Base-by-base conservation (phyloP, 306 rosid species). In the Medicago arabica region DNA sequence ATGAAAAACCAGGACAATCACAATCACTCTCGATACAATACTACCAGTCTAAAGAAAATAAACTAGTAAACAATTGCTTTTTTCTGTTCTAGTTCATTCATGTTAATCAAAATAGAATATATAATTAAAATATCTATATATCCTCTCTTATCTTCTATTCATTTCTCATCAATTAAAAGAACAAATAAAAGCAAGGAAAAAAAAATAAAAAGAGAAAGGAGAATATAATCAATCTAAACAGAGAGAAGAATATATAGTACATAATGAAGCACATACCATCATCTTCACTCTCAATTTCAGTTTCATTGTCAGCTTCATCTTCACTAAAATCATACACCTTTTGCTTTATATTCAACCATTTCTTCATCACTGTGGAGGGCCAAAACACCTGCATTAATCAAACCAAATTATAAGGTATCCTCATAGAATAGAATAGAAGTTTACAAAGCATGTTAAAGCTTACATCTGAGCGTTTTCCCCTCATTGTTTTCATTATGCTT, bases 341-440 rank as follows among this genome's bases (percentile, higher is more conserved):
- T 7, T 93, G 93, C 96, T 88, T 91, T 74, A 94, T 87, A 67
- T 94, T 94, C 62, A 94, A 75, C 98, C 98, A 94, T 82, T 94
- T 94, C 85, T 94, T 94, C 95, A 91, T 87, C 86, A 94, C 82
- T 77, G 89, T 72, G 44, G 97, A 87, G 21, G 98, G 98, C 98
- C 98, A 94, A 84, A 90, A 94, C 53, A 88, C 84, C 98, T 94
- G 86, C 74, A 34, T 34, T 4, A 80, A 82, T 38, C 36, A 82
- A 80, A 78, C 36, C 67, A 41, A 83, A 70, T 31, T 46, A 46
- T 12, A 13, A 40, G 8, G 25, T 49, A 31, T 21, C 53, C 16
- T 59, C 59, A 43, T 41, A 2, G 16, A 61, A 78, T 41, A 2
- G 16, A 61, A 78, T 2, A 40, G 16, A 68, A 83, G 77, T 70